Evolutionary conservation across 352 stramenopile species (phyloP).

Genomic region (Phytophthora ohioensis): DNA sequence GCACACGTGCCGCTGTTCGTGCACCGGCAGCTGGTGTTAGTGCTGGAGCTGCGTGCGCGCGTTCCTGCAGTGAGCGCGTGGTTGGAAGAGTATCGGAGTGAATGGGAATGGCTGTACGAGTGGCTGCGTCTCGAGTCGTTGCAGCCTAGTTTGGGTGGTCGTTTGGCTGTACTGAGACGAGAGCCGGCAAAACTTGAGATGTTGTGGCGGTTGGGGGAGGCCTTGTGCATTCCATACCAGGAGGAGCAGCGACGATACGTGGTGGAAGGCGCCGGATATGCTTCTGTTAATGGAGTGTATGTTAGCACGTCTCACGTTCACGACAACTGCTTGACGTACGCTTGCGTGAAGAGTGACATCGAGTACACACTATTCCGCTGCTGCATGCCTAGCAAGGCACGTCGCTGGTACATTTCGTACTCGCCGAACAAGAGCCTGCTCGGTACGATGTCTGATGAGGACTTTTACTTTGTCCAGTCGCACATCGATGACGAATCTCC

Average conservation of each 20-base stretch:
- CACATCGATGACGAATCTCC: slow-evolving; percentile 84
- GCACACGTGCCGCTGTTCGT: slow-evolving; percentile 81
- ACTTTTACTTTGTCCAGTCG: slow-evolving; percentile 89
- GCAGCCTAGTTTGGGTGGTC: slow-evolving; percentile 78
- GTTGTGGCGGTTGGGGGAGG: slow-evolving; percentile 70
- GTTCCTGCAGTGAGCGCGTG: slow-evolving; percentile 64
- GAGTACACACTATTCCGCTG: slow-evolving; percentile 97
- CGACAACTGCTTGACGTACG: slow-evolving; percentile 82
- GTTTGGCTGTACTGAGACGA: slow-evolving; percentile 65
- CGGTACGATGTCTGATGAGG: slow-evolving; percentile 87
- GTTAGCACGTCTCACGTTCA: slow-evolving; percentile 81
- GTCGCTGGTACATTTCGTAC: slow-evolving; percentile 99
- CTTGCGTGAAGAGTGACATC: slow-evolving; percentile 66
- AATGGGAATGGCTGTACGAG: slow-evolving; percentile 90
- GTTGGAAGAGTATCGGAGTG: slow-evolving; percentile 57
- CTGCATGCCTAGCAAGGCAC: slow-evolving; percentile 97
- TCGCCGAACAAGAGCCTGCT: slow-evolving; percentile 90
- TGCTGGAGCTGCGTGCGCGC: slow-evolving; percentile 78
- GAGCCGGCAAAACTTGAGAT: slow-evolving; percentile 82
- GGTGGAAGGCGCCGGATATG: slow-evolving; percentile 90
- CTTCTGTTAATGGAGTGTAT: slow-evolving; percentile 95
- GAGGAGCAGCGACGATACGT: slow-evolving; percentile 88
- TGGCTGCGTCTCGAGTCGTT: slow-evolving; percentile 90
- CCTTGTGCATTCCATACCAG: slow-evolving; percentile 67
- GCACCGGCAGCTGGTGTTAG: slow-evolving; percentile 75